phyloP scores from a whole-genome alignment of 2,329 filamentous ascomycete species.

The Aureobasidium pullulans region DNA sequence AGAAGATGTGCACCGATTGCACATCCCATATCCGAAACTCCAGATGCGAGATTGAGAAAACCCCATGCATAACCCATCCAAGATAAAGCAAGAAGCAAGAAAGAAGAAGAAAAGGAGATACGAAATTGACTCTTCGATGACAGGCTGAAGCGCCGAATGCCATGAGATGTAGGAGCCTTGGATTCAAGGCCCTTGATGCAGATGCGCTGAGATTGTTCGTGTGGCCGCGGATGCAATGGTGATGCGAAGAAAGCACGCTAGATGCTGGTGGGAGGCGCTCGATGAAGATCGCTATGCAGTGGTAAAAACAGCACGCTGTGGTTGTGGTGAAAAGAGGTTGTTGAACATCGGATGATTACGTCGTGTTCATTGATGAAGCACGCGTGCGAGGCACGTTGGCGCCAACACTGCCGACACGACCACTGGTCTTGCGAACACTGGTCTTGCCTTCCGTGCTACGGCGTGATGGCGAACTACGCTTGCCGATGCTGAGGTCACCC shows the following conservation, averaged over 20 bases:
- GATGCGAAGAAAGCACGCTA: not conserved
- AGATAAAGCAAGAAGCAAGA: not conserved
- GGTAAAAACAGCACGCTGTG: constrained; percentile 6
- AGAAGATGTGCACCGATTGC: not conserved
- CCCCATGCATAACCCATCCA: not conserved
- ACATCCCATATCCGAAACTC: not conserved
- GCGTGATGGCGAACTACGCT: constrained; percentile 38
- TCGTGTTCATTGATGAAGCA: constrained; percentile 6
- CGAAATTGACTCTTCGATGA: not conserved
- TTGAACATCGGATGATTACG: not conserved
- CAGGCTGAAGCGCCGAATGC: not conserved
- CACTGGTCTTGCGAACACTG: constrained; percentile 45
- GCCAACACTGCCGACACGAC: constrained; percentile 32
- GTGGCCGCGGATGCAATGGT: not conserved
- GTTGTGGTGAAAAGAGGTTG: not conserved
- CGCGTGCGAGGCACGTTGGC: constrained; percentile 10
- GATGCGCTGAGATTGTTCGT: not conserved
- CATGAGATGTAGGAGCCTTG: not conserved
- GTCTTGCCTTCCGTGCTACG: constrained; percentile 42
- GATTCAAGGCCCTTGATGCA: not conserved
- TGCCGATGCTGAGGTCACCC: constrained; percentile 39
- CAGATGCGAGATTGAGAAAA: not conserved
- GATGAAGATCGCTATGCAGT: not conserved
- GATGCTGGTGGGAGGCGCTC: not conserved
- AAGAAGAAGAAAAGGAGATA: constrained; percentile 3